Conservation (phyloP, 345 rosid species). For the Rhizophora mangle region DNA sequence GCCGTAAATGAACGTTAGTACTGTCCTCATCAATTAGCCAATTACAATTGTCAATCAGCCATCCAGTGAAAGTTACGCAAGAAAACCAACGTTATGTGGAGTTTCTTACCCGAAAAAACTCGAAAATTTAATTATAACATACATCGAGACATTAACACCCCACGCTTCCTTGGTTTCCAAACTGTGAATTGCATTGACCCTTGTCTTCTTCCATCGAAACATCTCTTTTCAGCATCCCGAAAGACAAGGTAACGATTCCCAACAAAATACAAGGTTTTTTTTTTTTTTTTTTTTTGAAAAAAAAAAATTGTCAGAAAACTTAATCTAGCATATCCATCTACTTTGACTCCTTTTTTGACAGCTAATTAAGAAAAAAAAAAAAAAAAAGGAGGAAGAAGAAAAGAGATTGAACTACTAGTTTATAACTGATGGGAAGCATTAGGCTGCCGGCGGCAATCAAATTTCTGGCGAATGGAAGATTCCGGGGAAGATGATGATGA, state of each 20-base stretch:
- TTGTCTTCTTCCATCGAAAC: constrained; percentile 24
- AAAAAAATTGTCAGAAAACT: background rate
- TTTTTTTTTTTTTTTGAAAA: background rate
- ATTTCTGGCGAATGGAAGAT: constrained; percentile 12
- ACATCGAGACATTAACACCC: constrained; percentile 36
- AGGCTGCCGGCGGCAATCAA: constrained; percentile 12
- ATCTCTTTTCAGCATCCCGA: constrained; percentile 9
- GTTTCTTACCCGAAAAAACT: background rate
- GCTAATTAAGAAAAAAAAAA: background rate
- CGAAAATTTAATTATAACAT: background rate
- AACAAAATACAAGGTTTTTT: constrained; percentile 1
- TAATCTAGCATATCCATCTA: background rate
- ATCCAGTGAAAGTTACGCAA: too few relatives aligned
- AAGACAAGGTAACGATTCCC: too few relatives aligned
- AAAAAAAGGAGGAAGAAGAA: too few relatives aligned
- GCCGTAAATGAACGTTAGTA: too few relatives aligned
- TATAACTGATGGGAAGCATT: constrained; percentile 1
- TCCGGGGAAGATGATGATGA: constrained; percentile 29
- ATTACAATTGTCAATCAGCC: too few relatives aligned
- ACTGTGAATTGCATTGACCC: constrained; percentile 12
- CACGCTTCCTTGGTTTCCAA: constrained; percentile 35
- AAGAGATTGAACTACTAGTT: background rate
- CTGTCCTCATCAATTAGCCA: too few relatives aligned
- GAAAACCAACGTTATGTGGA: too few relatives aligned
- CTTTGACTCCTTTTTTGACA: background rate